These are phyloP conservation scores for Phragmites australis DNA, from an alignment of 176 grass and related monocot genomes.

Conservation along the genomic window DNA sequence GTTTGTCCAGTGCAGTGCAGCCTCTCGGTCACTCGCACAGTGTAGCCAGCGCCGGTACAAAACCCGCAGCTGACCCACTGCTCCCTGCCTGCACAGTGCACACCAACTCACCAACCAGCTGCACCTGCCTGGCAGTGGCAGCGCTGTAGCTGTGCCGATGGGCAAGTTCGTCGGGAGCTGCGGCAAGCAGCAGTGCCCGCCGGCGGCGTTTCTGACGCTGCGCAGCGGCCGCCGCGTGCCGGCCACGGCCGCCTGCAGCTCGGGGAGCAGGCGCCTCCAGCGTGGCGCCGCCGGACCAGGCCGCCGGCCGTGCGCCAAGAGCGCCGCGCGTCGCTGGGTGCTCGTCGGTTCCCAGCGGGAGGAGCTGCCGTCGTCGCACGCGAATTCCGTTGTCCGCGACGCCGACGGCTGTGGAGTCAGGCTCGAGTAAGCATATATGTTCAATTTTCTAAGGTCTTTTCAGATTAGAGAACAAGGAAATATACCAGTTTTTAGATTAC, in stretches of 20 bases:
- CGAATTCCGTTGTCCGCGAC: background rate
- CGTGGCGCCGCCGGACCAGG: background rate
- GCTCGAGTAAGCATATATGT: background rate
- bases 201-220: constrained; percentile 31
- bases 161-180: constrained; percentile 47
- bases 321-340: background rate
- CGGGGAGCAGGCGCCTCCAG: background rate
- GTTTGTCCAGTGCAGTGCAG: too few relatives aligned
- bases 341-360: background rate
- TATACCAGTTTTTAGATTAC: too few relatives aligned
- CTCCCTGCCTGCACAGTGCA: background rate
- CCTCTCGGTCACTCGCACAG: too few relatives aligned
- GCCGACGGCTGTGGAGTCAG: background rate
- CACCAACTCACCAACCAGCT: background rate
- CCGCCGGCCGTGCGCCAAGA: background rate
- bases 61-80: background rate
- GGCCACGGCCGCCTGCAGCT: background rate
- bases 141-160: background rate
- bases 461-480: too few relatives aligned
- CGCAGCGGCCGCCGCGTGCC: constrained; percentile 48
- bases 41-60: background rate
- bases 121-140: background rate
- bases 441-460: too few relatives aligned
- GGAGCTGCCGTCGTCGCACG: background rate
- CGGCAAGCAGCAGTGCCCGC: background rate